Conservation (phyloP, 305 asterid genomes). For the Solanum hybrid region DNA sequence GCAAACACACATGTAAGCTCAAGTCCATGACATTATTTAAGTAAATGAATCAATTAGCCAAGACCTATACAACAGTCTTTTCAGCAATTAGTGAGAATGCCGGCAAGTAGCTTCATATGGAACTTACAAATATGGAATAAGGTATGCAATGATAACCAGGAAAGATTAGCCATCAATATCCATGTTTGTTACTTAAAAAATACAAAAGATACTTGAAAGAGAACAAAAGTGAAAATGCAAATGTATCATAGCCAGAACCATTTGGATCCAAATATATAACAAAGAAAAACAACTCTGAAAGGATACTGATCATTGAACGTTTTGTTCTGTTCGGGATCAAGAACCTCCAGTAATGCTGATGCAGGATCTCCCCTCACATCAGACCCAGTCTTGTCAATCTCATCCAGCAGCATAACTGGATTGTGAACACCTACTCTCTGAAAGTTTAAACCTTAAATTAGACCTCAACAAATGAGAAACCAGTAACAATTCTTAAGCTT, state of each 20-base stretch:
- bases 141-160: not conserved
- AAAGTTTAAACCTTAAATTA: slow-evolving; percentile 6
- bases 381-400: slow-evolving; percentile 98
- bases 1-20: not conserved
- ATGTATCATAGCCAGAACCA: not conserved
- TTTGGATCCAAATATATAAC: not conserved
- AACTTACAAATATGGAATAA: not conserved
- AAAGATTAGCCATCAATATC: not conserved
- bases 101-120: not conserved
- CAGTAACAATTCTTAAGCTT: not conserved
- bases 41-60: not conserved
- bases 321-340: slow-evolving; percentile 96
- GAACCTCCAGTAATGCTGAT: slow-evolving; percentile 96
- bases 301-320: slow-evolving; percentile 99
- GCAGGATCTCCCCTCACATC: slow-evolving; percentile 99
- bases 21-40: not conserved
- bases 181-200: not conserved
- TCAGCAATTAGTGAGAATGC: not conserved
- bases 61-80: not conserved
- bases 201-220: not conserved
- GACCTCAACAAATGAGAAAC: not conserved
- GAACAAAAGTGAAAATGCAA: not conserved
- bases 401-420: slow-evolving; percentile 98
- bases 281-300: slow-evolving; percentile 7
- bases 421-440: slow-evolving; percentile 93